Base-by-base conservation (phyloP, 2,329 filamentous ascomycete genomes). In the Hysterium pulicare region DNA sequence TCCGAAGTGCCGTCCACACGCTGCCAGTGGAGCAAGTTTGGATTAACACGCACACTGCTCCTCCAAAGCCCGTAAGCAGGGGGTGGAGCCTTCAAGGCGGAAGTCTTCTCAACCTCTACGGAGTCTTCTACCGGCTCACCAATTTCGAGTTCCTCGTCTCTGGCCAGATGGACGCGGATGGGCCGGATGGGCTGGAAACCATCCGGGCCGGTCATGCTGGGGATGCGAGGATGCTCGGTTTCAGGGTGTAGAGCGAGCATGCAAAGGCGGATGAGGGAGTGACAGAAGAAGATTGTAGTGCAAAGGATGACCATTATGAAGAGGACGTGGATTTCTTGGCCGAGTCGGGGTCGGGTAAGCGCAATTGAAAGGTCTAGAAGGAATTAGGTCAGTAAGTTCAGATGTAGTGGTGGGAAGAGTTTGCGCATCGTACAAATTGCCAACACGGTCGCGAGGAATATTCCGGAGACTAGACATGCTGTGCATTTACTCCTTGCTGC, bases 1-100 rank as follows among this genome's bases (percentile, higher is more conserved):
- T 33, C 28, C 13, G 51, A 36, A 15, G 48, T 19, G 11, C 11
- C 10, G 1, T 62, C 57, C 8, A 61, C 85, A 28, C 84, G 79
- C 64, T 86, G 82, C 88, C 88, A 94, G 61, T 86, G 89, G 20
- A 95, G 74, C 11, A 88, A 74, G 57, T 91, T 81, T 1, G 89
- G 89, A 56, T 95, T 86, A 23, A 90, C 84, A 36, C 87, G 77
- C 0, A 93, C 87, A 57, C 85, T 91, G 64, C 84, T 83, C 40
- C 88, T 76, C 87, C 88, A 94, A 1, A 89, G 71, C 0, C 90
- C 90, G 60, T 95, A 95, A 2, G 88, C 88, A 0, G 90, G 90
- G 3, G 90, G 90, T 7, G 82, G 80, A 16, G 75, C 51, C 54
- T 58, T 61, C 41, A 63, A 10, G 11, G 24, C 19, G 13, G n/a